Percentiles rank a stretch among this genome's conserved stretches.
Evolutionary conservation across 2,329 filamentous ascomycete genomes (phyloP).

Genomic region (Cladophialophora exuberans): DNA sequence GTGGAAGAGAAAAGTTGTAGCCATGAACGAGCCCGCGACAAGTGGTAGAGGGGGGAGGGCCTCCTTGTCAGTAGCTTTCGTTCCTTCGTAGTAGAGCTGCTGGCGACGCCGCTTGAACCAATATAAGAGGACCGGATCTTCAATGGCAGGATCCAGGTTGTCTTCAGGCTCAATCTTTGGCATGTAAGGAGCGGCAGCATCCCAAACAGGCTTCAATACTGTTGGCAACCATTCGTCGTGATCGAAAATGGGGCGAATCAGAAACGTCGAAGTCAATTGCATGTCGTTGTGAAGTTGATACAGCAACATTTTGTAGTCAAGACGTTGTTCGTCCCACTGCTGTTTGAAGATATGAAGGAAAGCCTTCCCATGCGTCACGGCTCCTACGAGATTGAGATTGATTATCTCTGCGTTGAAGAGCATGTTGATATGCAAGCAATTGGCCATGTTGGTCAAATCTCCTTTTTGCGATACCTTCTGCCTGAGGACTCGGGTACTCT

Average conservation of each 20-base stretch:
- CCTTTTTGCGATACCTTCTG: background rate
- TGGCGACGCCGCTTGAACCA: slow-evolving; percentile 4
- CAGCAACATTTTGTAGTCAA: slow-evolving; percentile 17
- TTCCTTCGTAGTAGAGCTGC: background rate
- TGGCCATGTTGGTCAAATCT: background rate
- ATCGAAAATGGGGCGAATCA: slow-evolving; percentile 5
- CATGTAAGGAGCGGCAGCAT: slow-evolving; percentile 3
- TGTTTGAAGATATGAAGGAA: slow-evolving; percentile 8
- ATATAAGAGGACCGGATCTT: background rate
- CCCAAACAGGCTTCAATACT: slow-evolving; percentile 8
- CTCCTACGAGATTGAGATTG: slow-evolving; percentile 5
- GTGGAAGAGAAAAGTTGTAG: slow-evolving; percentile 1
- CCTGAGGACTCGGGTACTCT: slow-evolving; percentile 1
- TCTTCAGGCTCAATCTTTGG: background rate
- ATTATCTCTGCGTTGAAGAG: slow-evolving; percentile 9
- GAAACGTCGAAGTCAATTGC: slow-evolving; percentile 10
- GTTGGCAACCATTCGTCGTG: background rate
- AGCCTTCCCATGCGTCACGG: slow-evolving; percentile 12
- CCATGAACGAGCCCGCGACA: background rate
- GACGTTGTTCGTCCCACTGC: slow-evolving; percentile 1
- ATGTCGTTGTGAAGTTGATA: slow-evolving; percentile 17
- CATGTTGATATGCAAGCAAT: slow-evolving; percentile 8
- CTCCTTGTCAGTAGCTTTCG: background rate
- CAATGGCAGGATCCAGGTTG: background rate
- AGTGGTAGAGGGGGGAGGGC: background rate